Evolutionary conservation across 108 stramenopile genomes (phyloP).

Genomic region (Skeletonema menzelii): DNA sequence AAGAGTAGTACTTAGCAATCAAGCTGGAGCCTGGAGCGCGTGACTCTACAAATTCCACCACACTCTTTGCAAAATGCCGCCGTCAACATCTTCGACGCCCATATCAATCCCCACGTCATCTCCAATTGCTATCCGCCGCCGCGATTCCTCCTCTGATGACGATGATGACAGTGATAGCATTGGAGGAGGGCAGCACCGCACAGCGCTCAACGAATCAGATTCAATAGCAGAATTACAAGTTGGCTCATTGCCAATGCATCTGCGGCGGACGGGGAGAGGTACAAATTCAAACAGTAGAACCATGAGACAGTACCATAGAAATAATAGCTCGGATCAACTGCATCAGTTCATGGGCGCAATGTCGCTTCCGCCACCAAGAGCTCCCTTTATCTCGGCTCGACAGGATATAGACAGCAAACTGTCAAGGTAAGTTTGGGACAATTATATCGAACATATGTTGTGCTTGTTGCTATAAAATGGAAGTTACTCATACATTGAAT

Average conservation of each 20-base stretch:
- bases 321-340: neutral
- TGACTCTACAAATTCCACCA: too few species aligned
- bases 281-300: neutral
- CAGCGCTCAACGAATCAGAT: slow-evolving; percentile 23
- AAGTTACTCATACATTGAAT: neutral
- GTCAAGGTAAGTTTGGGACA: slow-evolving; percentile 10
- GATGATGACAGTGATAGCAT: slow-evolving; percentile 8
- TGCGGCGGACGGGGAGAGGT: slow-evolving; percentile 20
- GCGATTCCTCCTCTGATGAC: slow-evolving; percentile 17
- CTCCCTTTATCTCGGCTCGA: slow-evolving; percentile 34
- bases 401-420: slow-evolving; percentile 21
- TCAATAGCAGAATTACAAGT: slow-evolving; percentile 30
- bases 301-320: slow-evolving; percentile 1
- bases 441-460: neutral
- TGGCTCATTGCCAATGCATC: slow-evolving; percentile 39
- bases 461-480: neutral
- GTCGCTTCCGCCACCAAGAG: slow-evolving; percentile 43
- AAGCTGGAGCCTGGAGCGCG: too few species aligned
- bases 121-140: slow-evolving; percentile 10
- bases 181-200: neutral
- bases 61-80: neutral
- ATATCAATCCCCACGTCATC: slow-evolving; percentile 31
- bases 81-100: slow-evolving; percentile 25
- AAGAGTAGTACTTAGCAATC: too few species aligned
- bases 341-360: slow-evolving; percentile 27